A percentile compares a stretch with the other conserved stretches of the same genome.
phyloP scores from a whole-genome alignment of 768 basidiomycete species.

The Russula virescens region DNA sequence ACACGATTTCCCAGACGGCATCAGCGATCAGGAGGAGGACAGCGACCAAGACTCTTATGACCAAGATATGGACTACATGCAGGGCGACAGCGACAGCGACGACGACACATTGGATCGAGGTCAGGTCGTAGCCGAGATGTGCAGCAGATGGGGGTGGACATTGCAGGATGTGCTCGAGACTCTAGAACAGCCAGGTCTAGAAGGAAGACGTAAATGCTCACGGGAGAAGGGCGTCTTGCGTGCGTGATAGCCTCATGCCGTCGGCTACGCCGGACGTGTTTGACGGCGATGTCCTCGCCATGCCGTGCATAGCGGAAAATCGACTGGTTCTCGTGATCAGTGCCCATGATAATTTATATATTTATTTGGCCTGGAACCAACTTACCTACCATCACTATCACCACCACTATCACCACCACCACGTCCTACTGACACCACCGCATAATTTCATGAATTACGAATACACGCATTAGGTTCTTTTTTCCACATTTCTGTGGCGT shows the following conservation, averaged over 20 bases:
- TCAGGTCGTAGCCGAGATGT: slow-evolving; percentile 20
- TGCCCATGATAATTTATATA: slow-evolving; percentile 20
- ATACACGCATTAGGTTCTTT: too few relatives aligned
- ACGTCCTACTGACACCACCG: neutral
- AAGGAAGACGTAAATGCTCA: slow-evolving; percentile 22
- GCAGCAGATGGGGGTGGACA: slow-evolving; percentile 23
- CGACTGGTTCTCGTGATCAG: slow-evolving; percentile 19
- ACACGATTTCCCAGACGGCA: slow-evolving; percentile 15
- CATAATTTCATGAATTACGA: slow-evolving; percentile 1
- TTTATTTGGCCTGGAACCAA: slow-evolving; percentile 7
- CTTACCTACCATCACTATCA: slow-evolving; percentile 1
- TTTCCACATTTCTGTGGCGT: neutral
- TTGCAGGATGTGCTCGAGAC: slow-evolving; percentile 21
- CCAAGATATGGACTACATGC: slow-evolving; percentile 18
- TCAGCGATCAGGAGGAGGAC: slow-evolving; percentile 21
- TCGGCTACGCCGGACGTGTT: slow-evolving; percentile 6
- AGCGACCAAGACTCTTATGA: slow-evolving; percentile 21
- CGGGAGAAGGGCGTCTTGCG: slow-evolving; percentile 23
- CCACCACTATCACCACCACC: neutral
- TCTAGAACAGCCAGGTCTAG: slow-evolving; percentile 18
- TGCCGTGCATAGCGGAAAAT: slow-evolving; percentile 24
- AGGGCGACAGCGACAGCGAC: slow-evolving; percentile 19
- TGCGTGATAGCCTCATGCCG: slow-evolving; percentile 18
- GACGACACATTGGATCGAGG: slow-evolving; percentile 16
- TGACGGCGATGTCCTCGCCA: slow-evolving; percentile 13